phyloP scores from a whole-genome alignment of 2,329 filamentous ascomycete genomes.

The Penicillium rolfsii region DNA sequence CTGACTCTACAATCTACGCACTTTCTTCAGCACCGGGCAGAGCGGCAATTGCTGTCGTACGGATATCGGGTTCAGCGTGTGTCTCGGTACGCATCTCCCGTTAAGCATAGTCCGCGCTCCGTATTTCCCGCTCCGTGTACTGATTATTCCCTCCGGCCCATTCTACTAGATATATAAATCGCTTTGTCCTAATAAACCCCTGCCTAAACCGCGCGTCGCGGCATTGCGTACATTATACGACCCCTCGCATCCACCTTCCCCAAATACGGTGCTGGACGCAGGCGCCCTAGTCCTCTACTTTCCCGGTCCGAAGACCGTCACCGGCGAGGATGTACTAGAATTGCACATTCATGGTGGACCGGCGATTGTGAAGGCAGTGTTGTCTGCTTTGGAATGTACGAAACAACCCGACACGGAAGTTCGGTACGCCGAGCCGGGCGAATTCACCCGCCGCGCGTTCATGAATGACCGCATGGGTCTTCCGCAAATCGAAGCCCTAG shows the following conservation, averaged over 20 bases:
- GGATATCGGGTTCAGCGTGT: constrained; percentile 80
- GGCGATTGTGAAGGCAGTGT: constrained; percentile 83
- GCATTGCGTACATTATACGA: constrained; percentile 74
- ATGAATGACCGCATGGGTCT: constrained; percentile 83
- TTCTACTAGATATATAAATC: constrained; percentile 62
- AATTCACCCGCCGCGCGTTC: constrained; percentile 93
- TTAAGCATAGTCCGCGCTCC: background rate
- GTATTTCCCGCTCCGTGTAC: background rate
- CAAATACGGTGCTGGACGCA: constrained; percentile 66
- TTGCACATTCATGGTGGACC: constrained; percentile 91
- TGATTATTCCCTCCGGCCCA: constrained; percentile 4
- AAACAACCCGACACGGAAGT: constrained; percentile 48
- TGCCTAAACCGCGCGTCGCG: constrained; percentile 66
- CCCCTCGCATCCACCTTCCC: constrained; percentile 48
- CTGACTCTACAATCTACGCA: constrained; percentile 77
- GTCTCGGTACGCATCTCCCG: constrained; percentile 56
- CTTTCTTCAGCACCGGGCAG: constrained; percentile 83
- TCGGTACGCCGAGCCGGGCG: constrained; percentile 89
- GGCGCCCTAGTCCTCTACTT: constrained; percentile 83
- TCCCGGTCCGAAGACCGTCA: constrained; percentile 77
- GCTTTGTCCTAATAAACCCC: constrained; percentile 59
- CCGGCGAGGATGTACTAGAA: constrained; percentile 90
- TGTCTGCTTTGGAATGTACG: constrained; percentile 69
- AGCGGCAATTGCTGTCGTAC: constrained; percentile 87
- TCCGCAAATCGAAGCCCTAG: constrained; percentile 73